Conservation (phyloP, 768 basidiomycete genomes). For the Suillus hirtellus region DNA sequence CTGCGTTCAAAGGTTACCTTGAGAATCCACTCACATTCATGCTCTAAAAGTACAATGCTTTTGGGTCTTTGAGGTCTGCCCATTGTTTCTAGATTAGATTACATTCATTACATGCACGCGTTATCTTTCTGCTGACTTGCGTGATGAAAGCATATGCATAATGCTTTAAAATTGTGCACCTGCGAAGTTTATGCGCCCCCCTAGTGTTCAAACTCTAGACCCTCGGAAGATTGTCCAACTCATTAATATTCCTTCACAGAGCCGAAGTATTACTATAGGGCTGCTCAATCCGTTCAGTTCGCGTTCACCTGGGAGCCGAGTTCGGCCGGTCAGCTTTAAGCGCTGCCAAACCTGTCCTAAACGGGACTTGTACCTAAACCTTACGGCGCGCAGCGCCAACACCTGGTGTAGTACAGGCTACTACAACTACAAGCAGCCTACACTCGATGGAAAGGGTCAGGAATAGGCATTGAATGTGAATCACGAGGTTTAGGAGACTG, state of each 20-base stretch:
- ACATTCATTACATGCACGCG: slow-evolving; percentile 1
- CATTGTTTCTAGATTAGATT: slow-evolving; percentile 6
- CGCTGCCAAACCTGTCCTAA: too few relatives aligned
- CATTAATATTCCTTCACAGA: background rate
- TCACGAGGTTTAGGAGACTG: too few relatives aligned
- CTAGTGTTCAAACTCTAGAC: background rate
- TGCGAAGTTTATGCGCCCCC: background rate
- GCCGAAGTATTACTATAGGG: background rate
- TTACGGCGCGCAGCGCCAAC: too few relatives aligned
- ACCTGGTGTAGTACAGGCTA: too few relatives aligned
- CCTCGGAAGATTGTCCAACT: background rate
- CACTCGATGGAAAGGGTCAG: too few relatives aligned
- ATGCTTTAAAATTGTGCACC: background rate
- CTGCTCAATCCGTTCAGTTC: too few relatives aligned
- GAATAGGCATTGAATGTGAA: too few relatives aligned
- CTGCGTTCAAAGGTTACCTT: slow-evolving; percentile 92
- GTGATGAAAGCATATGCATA: too few relatives aligned
- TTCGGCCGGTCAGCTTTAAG: too few relatives aligned
- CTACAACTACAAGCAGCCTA: too few relatives aligned
- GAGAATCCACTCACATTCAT: slow-evolving; percentile 98
- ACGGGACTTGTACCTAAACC: too few relatives aligned
- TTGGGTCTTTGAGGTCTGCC: background rate
- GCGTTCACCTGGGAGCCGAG: too few relatives aligned
- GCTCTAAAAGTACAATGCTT: slow-evolving; percentile 53
- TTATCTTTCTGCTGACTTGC: background rate